A percentile compares a stretch with the other conserved stretches of the same genome.
phyloP scores from a whole-genome alignment of 2,329 filamentous ascomycete genomes.

The Aspergillus caelatus region DNA sequence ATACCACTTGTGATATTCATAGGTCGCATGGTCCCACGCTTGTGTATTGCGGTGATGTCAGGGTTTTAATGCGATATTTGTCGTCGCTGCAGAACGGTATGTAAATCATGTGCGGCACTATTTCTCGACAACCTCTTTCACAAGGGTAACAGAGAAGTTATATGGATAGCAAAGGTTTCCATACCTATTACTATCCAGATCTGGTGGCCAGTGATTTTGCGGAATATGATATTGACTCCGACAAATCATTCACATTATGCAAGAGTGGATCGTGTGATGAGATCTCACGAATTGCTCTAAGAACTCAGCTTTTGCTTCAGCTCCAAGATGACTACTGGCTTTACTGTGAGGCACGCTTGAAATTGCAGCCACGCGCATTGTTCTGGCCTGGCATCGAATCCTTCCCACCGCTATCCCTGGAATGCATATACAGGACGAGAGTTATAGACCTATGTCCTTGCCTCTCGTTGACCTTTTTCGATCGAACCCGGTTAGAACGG shows the following conservation, averaged over 20 bases:
- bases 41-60: background rate
- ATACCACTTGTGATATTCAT: background rate
- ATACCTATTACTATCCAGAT: no score
- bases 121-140: no score
- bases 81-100: background rate
- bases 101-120: no score
- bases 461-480: background rate
- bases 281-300: background rate
- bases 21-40: background rate
- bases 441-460: background rate
- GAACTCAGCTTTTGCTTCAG: conserved; percentile 1
- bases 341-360: background rate
- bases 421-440: background rate
- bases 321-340: conserved; percentile 2
- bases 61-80: background rate
- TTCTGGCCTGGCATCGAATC: background rate
- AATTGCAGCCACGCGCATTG: background rate
- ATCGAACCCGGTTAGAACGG: background rate
- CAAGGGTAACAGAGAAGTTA: no score
- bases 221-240: no score
- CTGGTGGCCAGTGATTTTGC: no score
- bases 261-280: no score
- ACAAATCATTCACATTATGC: background rate
- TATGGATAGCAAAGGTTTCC: no score
- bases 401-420: background rate